phyloP scores from a whole-genome alignment of 345 rosid genomes.

The Euphorbia tirucalli region DNA sequence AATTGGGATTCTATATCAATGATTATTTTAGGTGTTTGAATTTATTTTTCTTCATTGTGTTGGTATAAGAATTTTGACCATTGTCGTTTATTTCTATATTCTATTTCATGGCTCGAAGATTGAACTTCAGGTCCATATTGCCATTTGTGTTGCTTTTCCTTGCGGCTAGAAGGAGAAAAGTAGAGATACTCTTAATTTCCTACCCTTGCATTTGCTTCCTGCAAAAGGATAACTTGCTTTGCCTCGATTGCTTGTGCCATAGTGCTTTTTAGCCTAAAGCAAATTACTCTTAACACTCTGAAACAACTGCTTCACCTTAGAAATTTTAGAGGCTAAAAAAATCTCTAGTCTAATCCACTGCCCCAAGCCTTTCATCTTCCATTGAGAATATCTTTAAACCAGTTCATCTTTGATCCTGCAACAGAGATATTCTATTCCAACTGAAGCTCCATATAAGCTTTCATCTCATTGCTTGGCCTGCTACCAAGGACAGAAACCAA shows the following conservation, averaged over 20 bases:
- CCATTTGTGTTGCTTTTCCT: neutral
- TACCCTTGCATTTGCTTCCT: neutral
- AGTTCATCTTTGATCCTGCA: neutral
- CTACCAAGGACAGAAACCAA: neutral
- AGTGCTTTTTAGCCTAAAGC: neutral
- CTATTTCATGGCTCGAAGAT: neutral
- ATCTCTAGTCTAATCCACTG: neutral
- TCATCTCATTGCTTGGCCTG: neutral
- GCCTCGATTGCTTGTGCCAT: neutral
- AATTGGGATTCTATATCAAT: neutral
- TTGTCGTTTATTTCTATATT: neutral
- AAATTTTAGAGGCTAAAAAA: neutral
- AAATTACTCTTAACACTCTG: neutral
- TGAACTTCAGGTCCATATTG: neutral
- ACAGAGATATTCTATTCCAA: too few species aligned
- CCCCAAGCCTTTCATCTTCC: neutral
- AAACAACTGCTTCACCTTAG: neutral
- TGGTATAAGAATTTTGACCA: neutral
- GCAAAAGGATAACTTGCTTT: neutral
- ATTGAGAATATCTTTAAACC: neutral
- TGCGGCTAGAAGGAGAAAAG: neutral
- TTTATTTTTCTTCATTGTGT: neutral
- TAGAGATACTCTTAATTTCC: neutral
- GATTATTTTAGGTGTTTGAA: neutral
- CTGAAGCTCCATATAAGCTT: too few species aligned